Evolutionary conservation across 768 basidiomycete species (phyloP).

Genomic region (Rhodotorula toruloides): DNA sequence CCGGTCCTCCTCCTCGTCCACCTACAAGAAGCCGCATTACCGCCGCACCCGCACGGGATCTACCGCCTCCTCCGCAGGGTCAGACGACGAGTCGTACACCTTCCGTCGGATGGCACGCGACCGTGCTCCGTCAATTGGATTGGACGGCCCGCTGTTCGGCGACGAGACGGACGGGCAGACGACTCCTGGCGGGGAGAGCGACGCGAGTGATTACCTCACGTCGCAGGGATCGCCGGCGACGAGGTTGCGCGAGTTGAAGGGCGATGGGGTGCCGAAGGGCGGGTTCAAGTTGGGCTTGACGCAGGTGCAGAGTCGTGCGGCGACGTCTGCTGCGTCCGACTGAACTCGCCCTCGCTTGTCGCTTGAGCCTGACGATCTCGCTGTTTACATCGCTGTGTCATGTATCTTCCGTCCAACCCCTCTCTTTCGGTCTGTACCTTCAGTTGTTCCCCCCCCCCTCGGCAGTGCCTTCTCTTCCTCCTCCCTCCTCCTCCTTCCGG

Average conservation of each 20-base stretch:
- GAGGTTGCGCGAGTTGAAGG: not conserved
- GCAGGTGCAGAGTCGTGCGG: not conserved
- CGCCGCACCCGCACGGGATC: too few species aligned
- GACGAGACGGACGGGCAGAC: slow-evolving; percentile 21
- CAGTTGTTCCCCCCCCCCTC: not conserved
- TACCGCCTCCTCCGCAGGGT: not conserved
- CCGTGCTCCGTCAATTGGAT: slow-evolving; percentile 22
- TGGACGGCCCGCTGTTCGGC: slow-evolving; percentile 32
- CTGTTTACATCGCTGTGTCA: too few species aligned
- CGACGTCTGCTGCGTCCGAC: not conserved
- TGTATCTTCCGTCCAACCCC: too few species aligned
- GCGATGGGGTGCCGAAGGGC: not conserved
- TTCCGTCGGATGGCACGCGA: slow-evolving; percentile 14
- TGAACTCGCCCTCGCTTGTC: too few species aligned
- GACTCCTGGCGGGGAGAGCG: slow-evolving; percentile 18
- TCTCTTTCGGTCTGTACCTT: not conserved
- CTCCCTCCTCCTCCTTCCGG: not conserved
- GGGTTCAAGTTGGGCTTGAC: slow-evolving; percentile 11
- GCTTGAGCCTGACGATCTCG: too few species aligned
- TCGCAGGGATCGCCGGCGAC: not conserved
- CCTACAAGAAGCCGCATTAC: not conserved
- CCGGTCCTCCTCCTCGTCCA: not conserved
- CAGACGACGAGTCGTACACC: not conserved
- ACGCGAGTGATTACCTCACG: not conserved
- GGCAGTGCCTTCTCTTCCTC: not conserved